Base-by-base conservation (phyloP, 345 rosid genomes). In the Lenwebbia sp. region DNA sequence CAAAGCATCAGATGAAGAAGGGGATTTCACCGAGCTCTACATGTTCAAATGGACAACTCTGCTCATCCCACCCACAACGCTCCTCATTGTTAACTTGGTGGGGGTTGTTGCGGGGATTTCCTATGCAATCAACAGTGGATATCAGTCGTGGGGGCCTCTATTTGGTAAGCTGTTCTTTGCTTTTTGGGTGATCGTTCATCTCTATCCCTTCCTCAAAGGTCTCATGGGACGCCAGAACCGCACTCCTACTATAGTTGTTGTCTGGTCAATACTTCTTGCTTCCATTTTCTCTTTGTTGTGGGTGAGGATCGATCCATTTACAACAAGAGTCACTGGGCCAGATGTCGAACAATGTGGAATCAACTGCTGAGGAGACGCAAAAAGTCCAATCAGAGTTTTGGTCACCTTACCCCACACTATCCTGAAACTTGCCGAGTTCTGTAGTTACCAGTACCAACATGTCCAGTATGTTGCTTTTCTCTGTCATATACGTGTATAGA, bases 11-110 rank as follows among this genome's bases (percentile, higher is more conserved):
- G 98, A 96, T 8, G 98, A 95, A 86, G 98, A 93, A 0, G 98
- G 98, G n/a, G 99, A 94, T 87, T 96, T 85, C 53, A 89, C 95
- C 0, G 99, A 95, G 88, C 96, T 96, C 26, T 96, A 96, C 91
- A 28, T 95, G 92, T 94, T 96, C 93, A 96, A 96, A 88, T 96
- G 99, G 99, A 95, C 99, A 74, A 94, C 99, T n/a, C 95, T 96
- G 52, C 93, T 96, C 82, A 93, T 96, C 89, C 99, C 99, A 4
- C 99, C 99, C 37, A 95, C 98, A 9, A 96, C 99, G 51, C 94
- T 96, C 84, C 96, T 96, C 83, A 95, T 94, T 55, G 86, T 96
- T 15, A 96, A 96, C 93, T 82, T 96, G 52, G 95, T 96, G 14
- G 99, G 99, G 37, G 99, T 96, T 19, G 98, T 96, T 55, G 99